A percentile compares a stretch with the other conserved stretches of the same genome.
Conservation (phyloP, 495 filamentous ascomycete genomes). For the Daldinia grandis region DNA sequence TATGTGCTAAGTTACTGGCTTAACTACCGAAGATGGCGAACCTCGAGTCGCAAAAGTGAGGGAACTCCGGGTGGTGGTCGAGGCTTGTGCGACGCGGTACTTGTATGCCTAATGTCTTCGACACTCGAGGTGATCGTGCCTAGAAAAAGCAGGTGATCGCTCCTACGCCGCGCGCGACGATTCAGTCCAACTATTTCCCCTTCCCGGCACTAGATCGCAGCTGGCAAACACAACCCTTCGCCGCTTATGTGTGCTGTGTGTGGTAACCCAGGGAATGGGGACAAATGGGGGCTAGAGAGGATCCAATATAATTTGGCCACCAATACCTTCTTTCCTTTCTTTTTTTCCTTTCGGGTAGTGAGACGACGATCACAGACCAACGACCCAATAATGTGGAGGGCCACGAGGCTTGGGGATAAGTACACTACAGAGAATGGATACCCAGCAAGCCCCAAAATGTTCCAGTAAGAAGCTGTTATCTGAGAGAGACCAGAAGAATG, state of each 20-base stretch:
- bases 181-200: conserved; percentile 22
- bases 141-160: conserved; percentile 39
- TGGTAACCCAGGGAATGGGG: conserved; percentile 34
- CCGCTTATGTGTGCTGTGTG: conserved; percentile 17
- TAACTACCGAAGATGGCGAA: conserved; percentile 41
- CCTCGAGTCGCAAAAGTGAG: conserved; percentile 32
- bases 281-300: conserved; percentile 32
- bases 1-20: conserved; percentile 1
- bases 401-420: conserved; percentile 30
- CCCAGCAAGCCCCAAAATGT: conserved; percentile 3
- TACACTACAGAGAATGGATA: conserved; percentile 1
- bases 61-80: conserved; percentile 38
- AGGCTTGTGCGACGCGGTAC: conserved; percentile 40
- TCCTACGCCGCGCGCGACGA: conserved; percentile 30
- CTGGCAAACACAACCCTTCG: conserved; percentile 9
- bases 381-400: conserved; percentile 30
- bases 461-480: background rate
- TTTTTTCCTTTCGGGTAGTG: conserved; percentile 19
- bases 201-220: conserved; percentile 30
- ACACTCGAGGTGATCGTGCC: conserved; percentile 37
- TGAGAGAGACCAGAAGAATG: conserved; percentile 4
- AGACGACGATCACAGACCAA: conserved; percentile 33
- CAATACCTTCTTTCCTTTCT: conserved; percentile 20
- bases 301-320: conserved; percentile 35
- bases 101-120: conserved; percentile 42